These are phyloP conservation scores for Carpinus viminea DNA, from an alignment of 306 rosid species.

Conservation along the genomic window DNA sequence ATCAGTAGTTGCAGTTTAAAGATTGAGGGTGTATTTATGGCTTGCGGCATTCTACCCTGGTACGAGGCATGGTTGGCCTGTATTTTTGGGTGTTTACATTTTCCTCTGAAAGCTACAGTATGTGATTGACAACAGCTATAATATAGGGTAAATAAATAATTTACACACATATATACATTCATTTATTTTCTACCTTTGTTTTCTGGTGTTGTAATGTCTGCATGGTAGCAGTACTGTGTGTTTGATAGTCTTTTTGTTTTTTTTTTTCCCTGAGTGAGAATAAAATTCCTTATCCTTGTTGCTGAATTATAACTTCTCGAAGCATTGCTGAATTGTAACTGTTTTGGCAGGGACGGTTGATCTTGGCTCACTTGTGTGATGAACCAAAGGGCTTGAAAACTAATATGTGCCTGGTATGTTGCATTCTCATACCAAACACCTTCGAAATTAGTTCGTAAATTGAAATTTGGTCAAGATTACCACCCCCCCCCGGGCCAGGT, in stretches of 20 bases:
- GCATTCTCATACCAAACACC: background rate
- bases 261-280: slow-evolving; percentile 9
- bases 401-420: slow-evolving; percentile 97
- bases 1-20: background rate
- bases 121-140: background rate
- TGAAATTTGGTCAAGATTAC: background rate
- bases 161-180: background rate
- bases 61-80: background rate
- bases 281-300: slow-evolving; percentile 13
- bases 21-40: background rate
- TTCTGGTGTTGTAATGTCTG: background rate
- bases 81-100: background rate
- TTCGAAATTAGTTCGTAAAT: background rate
- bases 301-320: slow-evolving; percentile 16
- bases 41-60: background rate
- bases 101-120: background rate
- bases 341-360: slow-evolving; percentile 91
- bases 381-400: slow-evolving; percentile 99
- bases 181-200: background rate
- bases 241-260: background rate
- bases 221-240: background rate
- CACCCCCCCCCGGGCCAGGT: no score
- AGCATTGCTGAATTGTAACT: slow-evolving; percentile 29
- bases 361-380: slow-evolving; percentile 92
- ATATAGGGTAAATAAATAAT: background rate